Evolutionary conservation across 495 filamentous ascomycete species (phyloP).

Genomic region (Penicillium fimorum): DNA sequence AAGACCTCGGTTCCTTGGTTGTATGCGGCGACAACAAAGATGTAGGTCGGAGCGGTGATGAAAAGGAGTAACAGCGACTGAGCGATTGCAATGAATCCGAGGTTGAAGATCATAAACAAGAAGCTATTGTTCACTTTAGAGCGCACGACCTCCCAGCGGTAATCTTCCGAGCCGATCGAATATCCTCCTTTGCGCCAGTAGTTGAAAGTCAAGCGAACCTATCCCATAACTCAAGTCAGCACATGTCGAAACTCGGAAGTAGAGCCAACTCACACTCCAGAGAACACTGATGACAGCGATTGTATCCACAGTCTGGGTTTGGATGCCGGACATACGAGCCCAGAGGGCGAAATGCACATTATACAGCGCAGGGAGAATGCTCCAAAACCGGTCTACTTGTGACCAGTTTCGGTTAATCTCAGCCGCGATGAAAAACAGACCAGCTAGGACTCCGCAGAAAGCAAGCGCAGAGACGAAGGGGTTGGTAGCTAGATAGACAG

Average conservation of each 20-base stretch:
- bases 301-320: constrained; percentile 71
- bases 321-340: constrained; percentile 70
- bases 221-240: constrained; percentile 11
- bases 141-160: constrained; percentile 71
- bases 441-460: constrained; percentile 64
- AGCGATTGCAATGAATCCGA: constrained; percentile 79
- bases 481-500: constrained; percentile 83
- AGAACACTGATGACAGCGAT: constrained; percentile 65
- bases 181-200: constrained; percentile 98
- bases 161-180: constrained; percentile 82
- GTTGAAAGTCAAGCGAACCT: constrained; percentile 87
- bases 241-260: not conserved
- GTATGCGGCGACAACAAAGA: constrained; percentile 62
- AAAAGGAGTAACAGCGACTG: constrained; percentile 70
- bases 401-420: constrained; percentile 92
- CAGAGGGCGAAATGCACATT: constrained; percentile 83
- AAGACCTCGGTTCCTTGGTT: constrained; percentile 41
- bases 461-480: constrained; percentile 76
- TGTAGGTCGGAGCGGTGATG: constrained; percentile 79
- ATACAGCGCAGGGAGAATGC: constrained; percentile 81
- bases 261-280: constrained; percentile 72
- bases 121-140: constrained; percentile 49
- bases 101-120: constrained; percentile 80
- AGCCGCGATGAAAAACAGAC: constrained; percentile 66
- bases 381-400: constrained; percentile 91